These are phyloP conservation scores for Fusarium transvaalense DNA, from an alignment of 2,329 filamentous ascomycete species.

Conservation along the genomic window DNA sequence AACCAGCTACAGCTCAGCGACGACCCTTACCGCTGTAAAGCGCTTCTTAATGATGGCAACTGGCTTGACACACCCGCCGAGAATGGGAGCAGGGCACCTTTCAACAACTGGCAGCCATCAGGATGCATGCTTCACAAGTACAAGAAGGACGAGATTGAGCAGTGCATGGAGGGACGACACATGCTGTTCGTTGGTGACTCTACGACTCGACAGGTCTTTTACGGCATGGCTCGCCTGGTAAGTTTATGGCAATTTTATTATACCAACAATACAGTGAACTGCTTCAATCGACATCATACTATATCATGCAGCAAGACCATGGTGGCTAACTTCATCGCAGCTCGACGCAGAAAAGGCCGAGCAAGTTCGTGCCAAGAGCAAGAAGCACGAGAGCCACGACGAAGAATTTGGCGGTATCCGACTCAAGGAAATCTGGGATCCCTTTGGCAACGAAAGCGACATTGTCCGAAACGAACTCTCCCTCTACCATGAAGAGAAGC, in stretches of 20 bases:
- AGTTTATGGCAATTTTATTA: slow-evolving; percentile 13
- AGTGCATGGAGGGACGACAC: slow-evolving; percentile 64
- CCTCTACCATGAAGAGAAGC: slow-evolving; percentile 34
- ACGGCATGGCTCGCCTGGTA: slow-evolving; percentile 57
- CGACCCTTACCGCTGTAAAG: slow-evolving; percentile 67
- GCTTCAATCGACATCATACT: neutral
- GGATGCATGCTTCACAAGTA: slow-evolving; percentile 71
- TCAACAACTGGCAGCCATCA: slow-evolving; percentile 68
- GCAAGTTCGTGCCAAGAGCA: slow-evolving; percentile 19
- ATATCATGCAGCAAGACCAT: neutral
- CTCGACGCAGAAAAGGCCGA: slow-evolving; percentile 41
- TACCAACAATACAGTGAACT: neutral
- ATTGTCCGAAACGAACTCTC: slow-evolving; percentile 40
- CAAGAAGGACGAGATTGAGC: slow-evolving; percentile 61
- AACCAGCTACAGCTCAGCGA: slow-evolving; percentile 36
- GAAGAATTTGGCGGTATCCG: slow-evolving; percentile 37
- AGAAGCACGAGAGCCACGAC: slow-evolving; percentile 40
- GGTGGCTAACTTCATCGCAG: slow-evolving; percentile 22
- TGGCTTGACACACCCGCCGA: slow-evolving; percentile 58
- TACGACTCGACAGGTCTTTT: slow-evolving; percentile 70
- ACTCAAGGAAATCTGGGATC: slow-evolving; percentile 69
- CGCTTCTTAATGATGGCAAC: slow-evolving; percentile 62
- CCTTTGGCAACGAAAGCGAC: slow-evolving; percentile 54
- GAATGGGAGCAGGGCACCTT: slow-evolving; percentile 50
- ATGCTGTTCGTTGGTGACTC: slow-evolving; percentile 72